phyloP scores from a whole-genome alignment of 495 filamentous ascomycete species.

The Jackrogersella multiformis region DNA sequence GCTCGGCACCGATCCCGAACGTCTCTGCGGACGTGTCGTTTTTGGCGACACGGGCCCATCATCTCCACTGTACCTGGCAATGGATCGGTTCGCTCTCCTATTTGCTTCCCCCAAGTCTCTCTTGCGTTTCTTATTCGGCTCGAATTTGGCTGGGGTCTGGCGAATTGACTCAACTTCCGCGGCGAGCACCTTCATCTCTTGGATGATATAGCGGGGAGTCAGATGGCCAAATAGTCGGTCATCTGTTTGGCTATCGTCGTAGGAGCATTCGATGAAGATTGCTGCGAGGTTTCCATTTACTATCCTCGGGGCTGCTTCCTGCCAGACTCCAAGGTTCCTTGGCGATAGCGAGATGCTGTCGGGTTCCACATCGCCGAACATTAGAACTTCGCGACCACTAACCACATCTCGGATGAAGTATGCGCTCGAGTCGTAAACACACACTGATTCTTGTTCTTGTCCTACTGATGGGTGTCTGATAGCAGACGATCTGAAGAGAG shows the following conservation, averaged over 20 bases:
- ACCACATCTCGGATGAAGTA: conserved; percentile 84
- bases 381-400: conserved; percentile 78
- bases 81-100: conserved; percentile 11
- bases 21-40: conserved; percentile 42
- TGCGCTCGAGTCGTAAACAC: conserved; percentile 82
- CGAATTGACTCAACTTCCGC: conserved; percentile 64
- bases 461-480: conserved; percentile 35
- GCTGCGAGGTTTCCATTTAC: conserved; percentile 71
- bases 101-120: conserved; percentile 39
- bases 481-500: conserved; percentile 29
- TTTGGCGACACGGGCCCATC: conserved; percentile 54
- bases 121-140: conserved; percentile 55
- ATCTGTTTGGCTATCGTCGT: conserved; percentile 77
- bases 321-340: conserved; percentile 83
- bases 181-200: conserved; percentile 79
- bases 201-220: conserved; percentile 78
- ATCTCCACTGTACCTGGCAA: conserved; percentile 18
- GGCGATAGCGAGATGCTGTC: conserved; percentile 83
- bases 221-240: conserved; percentile 87
- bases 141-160: conserved; percentile 36
- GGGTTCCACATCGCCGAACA: conserved; percentile 96
- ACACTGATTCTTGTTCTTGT: conserved; percentile 57
- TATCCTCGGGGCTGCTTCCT: conserved; percentile 84
- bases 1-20: conserved; percentile 14
- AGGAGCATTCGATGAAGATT: conserved; percentile 96